These are phyloP conservation scores for Lepiota venenata DNA, from an alignment of 768 basidiomycete species.

Conservation along the genomic window DNA sequence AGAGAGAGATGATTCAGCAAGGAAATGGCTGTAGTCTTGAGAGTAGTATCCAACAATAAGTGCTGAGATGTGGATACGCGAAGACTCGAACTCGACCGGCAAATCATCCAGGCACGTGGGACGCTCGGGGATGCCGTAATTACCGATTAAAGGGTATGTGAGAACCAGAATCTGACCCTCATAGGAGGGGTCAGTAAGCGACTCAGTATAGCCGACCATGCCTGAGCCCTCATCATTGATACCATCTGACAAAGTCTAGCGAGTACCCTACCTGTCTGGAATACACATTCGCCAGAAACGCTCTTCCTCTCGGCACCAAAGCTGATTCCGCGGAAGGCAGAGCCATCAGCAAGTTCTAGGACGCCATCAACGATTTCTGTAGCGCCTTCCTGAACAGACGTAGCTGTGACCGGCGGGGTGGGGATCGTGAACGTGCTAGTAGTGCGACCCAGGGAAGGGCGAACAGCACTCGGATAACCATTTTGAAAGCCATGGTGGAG, in stretches of 20 bases:
- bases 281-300: conserved; percentile 96
- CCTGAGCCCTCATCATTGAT: conserved; percentile 47
- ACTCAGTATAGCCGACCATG: conserved; percentile 99
- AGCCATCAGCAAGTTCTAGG: conserved; percentile 88
- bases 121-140: conserved; percentile 93
- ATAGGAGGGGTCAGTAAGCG: conserved; percentile 97
- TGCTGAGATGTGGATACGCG: conserved; percentile 89
- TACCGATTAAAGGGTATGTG: conserved; percentile 95
- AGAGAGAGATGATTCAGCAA: conserved; percentile 83
- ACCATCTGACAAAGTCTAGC: neutral
- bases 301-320: conserved; percentile 93
- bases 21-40: conserved; percentile 90
- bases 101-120: conserved; percentile 47
- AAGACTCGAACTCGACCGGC: conserved; percentile 87
- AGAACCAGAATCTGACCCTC: conserved; percentile 96
- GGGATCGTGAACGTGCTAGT: conserved; percentile 33
- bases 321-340: conserved; percentile 83
- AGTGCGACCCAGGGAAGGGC: conserved; percentile 43
- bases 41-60: conserved; percentile 94
- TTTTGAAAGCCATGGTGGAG: conserved; percentile 16
- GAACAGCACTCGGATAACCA: conserved; percentile 22
- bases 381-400: conserved; percentile 25
- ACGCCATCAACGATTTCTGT: conserved; percentile 52
- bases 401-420: conserved; percentile 33
- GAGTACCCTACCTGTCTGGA: conserved; percentile 86